Evolutionary conservation across 305 asterid species (phyloP).

Genomic region (Petunia hybrid): DNA sequence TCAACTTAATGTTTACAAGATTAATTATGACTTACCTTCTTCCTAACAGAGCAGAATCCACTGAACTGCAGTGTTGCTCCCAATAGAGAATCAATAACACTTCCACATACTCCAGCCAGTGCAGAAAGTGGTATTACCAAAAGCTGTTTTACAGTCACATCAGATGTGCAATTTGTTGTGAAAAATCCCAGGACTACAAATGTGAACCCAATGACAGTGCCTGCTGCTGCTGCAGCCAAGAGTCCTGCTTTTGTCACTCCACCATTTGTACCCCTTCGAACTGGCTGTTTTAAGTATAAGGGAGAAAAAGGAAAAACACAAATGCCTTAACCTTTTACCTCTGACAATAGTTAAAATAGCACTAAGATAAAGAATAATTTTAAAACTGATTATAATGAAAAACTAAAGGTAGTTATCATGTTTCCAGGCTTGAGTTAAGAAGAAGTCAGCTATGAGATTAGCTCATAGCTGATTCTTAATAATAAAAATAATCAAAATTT

Average conservation of each 20-base stretch:
- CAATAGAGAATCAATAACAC: constrained; percentile 80
- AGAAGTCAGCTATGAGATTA: constrained; percentile 5
- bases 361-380: constrained; percentile 8
- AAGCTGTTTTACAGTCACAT: constrained; percentile 71
- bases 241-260: constrained; percentile 92
- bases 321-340: not conserved
- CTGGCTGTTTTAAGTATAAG: constrained; percentile 60
- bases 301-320: constrained; percentile 23
- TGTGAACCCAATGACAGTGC: constrained; percentile 74
- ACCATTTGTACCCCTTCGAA: constrained; percentile 94
- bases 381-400: not conserved
- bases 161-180: constrained; percentile 63
- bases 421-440: constrained; percentile 14
- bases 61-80: constrained; percentile 98
- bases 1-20: constrained; percentile 6
- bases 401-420: not conserved
- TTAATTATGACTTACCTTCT: constrained; percentile 61
- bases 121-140: constrained; percentile 80
- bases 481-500: not conserved
- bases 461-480: constrained; percentile 12
- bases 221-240: constrained; percentile 89
- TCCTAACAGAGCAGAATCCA: constrained; percentile 86
- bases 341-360: not conserved
- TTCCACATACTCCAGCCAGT: constrained; percentile 83
- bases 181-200: constrained; percentile 70